Evolutionary conservation across 2,329 filamentous ascomycete genomes (phyloP).

Genomic region (Fusarium sp.): DNA sequence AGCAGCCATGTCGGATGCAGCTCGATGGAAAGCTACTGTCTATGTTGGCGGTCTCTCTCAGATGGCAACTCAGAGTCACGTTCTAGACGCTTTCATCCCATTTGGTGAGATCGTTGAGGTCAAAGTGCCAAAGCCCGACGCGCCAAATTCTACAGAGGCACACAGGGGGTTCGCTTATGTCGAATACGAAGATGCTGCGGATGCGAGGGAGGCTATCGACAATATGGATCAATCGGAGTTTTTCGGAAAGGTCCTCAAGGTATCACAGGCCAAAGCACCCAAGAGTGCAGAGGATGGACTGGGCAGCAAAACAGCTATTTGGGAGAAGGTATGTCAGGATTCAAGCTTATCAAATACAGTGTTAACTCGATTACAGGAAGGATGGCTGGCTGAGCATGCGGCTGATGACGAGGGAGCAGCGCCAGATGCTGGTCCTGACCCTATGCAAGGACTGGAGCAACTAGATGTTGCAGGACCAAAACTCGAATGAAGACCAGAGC

Average conservation of each 20-base stretch:
- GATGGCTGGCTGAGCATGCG: conserved; percentile 90
- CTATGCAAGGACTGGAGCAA: conserved; percentile 95
- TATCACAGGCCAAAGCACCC: conserved; percentile 90
- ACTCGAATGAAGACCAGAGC: conserved; percentile 65
- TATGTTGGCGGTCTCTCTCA: conserved; percentile 91
- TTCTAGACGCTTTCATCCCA: conserved; percentile 93
- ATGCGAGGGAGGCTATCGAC: conserved; percentile 95
- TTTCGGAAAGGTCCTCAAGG: conserved; percentile 91
- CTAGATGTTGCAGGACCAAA: conserved; percentile 95
- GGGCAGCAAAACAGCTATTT: conserved; percentile 93
- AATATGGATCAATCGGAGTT: conserved; percentile 99
- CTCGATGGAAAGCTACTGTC: conserved; percentile 89
- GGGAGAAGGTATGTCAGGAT: conserved; percentile 85
- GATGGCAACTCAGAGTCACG: conserved; percentile 78
- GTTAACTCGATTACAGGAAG: conserved; percentile 73
- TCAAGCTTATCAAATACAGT: neutral
- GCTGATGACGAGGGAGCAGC: conserved; percentile 56
- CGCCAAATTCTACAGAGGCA: conserved; percentile 79
- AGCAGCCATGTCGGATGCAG: conserved; percentile 78
- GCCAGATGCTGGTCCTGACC: conserved; percentile 76
- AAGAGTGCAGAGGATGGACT: conserved; percentile 90
- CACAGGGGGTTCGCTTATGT: conserved; percentile 97
- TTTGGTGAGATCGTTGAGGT: conserved; percentile 97
- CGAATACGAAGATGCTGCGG: conserved; percentile 87
- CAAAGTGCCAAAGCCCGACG: conserved; percentile 88